Percentiles rank a stretch among this genome's conserved stretches.
Evolutionary conservation across 176 grass and related monocot species (phyloP).

Genomic region (Carex parvula): DNA sequence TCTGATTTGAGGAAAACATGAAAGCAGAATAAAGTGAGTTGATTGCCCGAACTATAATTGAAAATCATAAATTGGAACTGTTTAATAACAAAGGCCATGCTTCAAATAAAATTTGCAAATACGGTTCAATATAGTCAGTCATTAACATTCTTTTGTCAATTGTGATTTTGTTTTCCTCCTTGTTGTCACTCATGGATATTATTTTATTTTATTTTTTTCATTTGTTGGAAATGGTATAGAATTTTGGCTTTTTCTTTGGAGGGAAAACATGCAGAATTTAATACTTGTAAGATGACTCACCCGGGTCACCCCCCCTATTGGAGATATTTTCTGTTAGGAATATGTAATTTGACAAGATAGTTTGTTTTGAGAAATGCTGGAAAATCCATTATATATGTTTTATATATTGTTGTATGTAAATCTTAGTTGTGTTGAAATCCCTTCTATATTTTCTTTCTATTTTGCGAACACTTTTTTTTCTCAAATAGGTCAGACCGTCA

Average conservation of each 20-base stretch:
- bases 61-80: background rate
- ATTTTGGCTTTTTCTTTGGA: background rate
- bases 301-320: background rate
- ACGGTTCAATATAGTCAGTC: background rate
- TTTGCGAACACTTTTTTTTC: background rate
- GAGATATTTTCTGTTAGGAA: background rate
- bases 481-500: background rate
- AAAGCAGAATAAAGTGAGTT: background rate
- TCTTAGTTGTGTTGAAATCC: background rate
- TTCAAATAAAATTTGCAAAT: background rate
- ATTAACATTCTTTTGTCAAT: background rate
- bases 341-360: background rate
- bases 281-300: slow-evolving; percentile 16
- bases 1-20: slow-evolving; percentile 31
- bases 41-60: background rate
- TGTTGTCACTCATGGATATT: slow-evolving; percentile 3
- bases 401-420: background rate
- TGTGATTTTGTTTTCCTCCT: slow-evolving; percentile 2
- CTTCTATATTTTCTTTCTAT: background rate
- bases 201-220: background rate
- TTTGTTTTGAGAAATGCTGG: slow-evolving; percentile 5
- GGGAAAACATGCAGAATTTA: background rate
- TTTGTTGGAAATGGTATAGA: slow-evolving; percentile 19
- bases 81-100: background rate
- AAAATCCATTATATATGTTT: background rate